Percentiles rank a stretch among this genome's conserved stretches.
Conservation (phyloP, 306 rosid species). For the Boehmeria nivea region DNA sequence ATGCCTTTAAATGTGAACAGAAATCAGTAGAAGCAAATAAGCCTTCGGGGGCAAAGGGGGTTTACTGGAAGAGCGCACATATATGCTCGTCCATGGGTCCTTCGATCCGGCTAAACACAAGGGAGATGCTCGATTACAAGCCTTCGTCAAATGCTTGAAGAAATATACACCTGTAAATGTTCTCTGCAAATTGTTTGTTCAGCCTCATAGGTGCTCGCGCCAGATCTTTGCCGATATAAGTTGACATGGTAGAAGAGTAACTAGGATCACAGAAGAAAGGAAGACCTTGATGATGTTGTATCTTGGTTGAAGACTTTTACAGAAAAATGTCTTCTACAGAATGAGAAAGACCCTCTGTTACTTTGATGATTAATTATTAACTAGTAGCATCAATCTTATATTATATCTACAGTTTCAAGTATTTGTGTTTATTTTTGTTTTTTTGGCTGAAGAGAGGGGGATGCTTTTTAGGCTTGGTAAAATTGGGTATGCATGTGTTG, state of each 20-base stretch:
- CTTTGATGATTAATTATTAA: conserved; percentile 30
- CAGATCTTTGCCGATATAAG: too few relatives aligned
- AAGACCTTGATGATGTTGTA: conserved; percentile 19
- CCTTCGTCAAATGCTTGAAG: conserved; percentile 45
- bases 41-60: conserved; percentile 92
- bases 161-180: conserved; percentile 46
- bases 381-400: conserved; percentile 29
- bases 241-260: conserved; percentile 31
- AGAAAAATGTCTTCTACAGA: conserved; percentile 35
- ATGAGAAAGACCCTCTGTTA: conserved; percentile 27
- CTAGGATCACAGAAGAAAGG: conserved; percentile 30
- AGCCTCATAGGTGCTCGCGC: too few relatives aligned
- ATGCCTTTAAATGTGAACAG: conserved; percentile 36
- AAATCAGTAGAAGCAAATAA: conserved; percentile 87
- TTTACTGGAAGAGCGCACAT: conserved; percentile 93
- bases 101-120: conserved; percentile 70
- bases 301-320: conserved; percentile 21
- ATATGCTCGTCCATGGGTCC: conserved; percentile 99
- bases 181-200: conserved; percentile 20
- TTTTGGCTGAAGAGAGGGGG: neutral
- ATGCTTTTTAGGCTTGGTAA: too few relatives aligned
- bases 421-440: neutral
- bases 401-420: conserved; percentile 3
- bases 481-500: too few relatives aligned
- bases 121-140: conserved; percentile 86